Base-by-base conservation (phyloP, 495 filamentous ascomycete species). In the Sporormia fimetaria region DNA sequence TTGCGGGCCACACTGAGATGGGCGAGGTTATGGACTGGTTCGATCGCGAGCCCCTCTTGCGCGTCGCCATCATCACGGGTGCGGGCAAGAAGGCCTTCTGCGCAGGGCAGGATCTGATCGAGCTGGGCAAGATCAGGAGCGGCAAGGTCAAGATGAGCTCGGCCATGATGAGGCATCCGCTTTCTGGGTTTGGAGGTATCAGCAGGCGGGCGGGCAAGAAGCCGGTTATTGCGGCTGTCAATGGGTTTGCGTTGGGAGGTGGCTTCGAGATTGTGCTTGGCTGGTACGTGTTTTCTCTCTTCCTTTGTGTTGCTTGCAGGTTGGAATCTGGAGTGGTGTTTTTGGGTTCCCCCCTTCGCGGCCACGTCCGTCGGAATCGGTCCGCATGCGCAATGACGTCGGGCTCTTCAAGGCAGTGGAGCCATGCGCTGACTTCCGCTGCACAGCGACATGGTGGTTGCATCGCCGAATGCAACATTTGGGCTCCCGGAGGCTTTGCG, bases 1-100 rank as follows among this genome's bases (percentile, higher is more conserved):
- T 42, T 65, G 57, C 61, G 16, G 69, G 67, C 25, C 65, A 77
- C 55, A 52, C 51, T 17, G 74, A 77, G 33, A 63, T 73, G 21
- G 61, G 73, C 30, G 56, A 58, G 0, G 50, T 76, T 2, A 74
- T 69, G 62, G 53, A 65, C 42, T 77, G 73, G 73, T 58, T 75
- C 47, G 74, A 77, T 47, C 57, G 56, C 0, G 69, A 75, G 54
- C 71, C 74, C 0, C 58, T 55, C 2, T 47, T 77, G 10, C 67
- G 69, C 9, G 69, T 75, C 6, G 73, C 65, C 2, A 63, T 77
- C 15, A 44, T 77, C 9, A 77, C 74, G 0, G 74, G 73, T 0
- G 60, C 56, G 12, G 74, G 74, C 14, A 46, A 49, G 31, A 61
- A 67, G 36, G 69, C 73, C 2, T 77, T 77, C 40, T 77, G 71